A percentile compares a stretch with the other conserved stretches of the same genome.
These are phyloP conservation scores for Brassica carinata DNA, from an alignment of 345 rosid species.

Conservation along the genomic window DNA sequence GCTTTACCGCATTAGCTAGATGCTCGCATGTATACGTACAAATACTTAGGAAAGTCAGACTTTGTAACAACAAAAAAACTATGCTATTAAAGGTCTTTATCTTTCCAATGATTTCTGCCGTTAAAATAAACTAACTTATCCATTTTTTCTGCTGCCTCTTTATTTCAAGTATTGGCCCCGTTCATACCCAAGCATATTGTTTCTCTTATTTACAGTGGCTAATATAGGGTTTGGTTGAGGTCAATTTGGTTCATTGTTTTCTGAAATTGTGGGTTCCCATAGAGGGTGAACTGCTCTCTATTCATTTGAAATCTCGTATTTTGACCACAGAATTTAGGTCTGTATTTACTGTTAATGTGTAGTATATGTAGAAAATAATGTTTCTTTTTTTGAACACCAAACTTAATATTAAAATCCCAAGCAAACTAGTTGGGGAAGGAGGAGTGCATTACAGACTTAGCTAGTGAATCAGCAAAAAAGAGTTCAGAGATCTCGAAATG, in stretches of 20 bases:
- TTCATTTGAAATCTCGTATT: neutral
- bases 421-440: no score
- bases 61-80: neutral
- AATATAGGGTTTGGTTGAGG: neutral
- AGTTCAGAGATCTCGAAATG: no score
- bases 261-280: neutral
- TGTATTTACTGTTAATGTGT: neutral
- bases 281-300: neutral
- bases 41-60: neutral
- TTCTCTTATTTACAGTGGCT: neutral
- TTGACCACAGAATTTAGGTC: neutral
- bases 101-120: neutral
- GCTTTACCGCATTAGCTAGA: neutral
- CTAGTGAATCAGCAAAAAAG: no score
- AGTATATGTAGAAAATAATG: neutral
- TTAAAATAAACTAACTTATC: neutral
- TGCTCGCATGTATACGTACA: neutral
- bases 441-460: no score
- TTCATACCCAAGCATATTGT: neutral
- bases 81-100: neutral
- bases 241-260: neutral
- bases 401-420: no score
- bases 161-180: neutral
- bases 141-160: neutral
- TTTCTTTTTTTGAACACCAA: neutral